Conservation (phyloP, 495 filamentous ascomycete species). For the Glonium stellatum region DNA sequence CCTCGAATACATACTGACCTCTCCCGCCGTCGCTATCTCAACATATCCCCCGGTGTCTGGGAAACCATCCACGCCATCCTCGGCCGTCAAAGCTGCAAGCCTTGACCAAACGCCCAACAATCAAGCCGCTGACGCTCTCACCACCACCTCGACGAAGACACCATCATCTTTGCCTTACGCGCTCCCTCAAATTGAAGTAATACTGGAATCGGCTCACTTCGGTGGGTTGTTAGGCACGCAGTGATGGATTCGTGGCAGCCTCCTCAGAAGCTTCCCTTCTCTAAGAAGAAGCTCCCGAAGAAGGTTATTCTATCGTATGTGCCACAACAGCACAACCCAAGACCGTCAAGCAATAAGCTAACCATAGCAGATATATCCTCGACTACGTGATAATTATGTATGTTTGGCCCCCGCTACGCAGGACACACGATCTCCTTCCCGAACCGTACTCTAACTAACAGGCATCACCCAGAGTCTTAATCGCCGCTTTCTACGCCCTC, state of each 20-base stretch:
- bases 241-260: constrained; percentile 22
- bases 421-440: constrained; percentile 27
- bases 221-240: neutral
- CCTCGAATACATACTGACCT: too few species aligned
- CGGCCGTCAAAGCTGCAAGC: neutral
- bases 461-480: constrained; percentile 40
- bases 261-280: constrained; percentile 46
- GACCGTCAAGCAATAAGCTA: constrained; percentile 7
- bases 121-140: neutral
- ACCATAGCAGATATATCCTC: constrained; percentile 52
- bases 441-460: constrained; percentile 28
- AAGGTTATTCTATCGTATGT: constrained; percentile 50
- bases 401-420: constrained; percentile 25
- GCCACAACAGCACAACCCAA: neutral
- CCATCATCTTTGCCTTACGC: neutral
- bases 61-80: neutral
- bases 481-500: constrained; percentile 48
- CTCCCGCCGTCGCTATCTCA: too few species aligned
- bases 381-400: constrained; percentile 64
- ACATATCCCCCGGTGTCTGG: too few species aligned
- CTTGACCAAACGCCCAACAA: neutral
- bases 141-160: neutral
- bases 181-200: neutral
- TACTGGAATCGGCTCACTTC: neutral
- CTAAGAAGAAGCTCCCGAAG: constrained; percentile 45